Evolutionary conservation across 192 early-diverging fungal genomes (phyloP).

Genomic region (Chytriomyces sp.): DNA sequence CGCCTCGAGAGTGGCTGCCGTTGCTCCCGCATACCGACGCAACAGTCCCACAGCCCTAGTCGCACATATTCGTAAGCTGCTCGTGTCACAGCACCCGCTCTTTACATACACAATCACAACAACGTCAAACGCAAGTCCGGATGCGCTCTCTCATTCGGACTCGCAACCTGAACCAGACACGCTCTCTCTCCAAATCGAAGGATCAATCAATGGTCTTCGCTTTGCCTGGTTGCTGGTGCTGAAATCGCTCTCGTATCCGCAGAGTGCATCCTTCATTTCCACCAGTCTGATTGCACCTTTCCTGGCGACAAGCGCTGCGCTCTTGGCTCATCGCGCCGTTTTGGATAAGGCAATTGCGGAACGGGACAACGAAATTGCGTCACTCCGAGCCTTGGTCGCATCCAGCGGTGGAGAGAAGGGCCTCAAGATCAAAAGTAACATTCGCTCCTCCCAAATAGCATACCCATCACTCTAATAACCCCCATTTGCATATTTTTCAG

Average conservation of each 20-base stretch:
- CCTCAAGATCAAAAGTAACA: background rate
- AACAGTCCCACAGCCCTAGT: background rate
- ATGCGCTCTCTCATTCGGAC: no score
- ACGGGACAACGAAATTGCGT: background rate
- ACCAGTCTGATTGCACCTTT: background rate
- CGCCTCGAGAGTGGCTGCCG: background rate
- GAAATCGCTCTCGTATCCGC: background rate
- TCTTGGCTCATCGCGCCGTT: background rate
- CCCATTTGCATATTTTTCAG: background rate
- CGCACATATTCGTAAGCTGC: background rate
- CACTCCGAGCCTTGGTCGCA: background rate
- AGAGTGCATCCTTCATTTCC: background rate
- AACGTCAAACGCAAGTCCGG: no score
- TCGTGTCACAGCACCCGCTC: background rate
- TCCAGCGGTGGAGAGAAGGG: background rate
- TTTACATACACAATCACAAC: conserved; percentile 1
- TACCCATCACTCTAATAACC: no score
- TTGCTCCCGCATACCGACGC: background rate
- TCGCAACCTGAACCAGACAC: background rate
- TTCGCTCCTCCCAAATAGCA: background rate
- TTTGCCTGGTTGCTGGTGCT: background rate
- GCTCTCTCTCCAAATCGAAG: background rate
- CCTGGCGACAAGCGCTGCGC: background rate
- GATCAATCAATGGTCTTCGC: background rate
- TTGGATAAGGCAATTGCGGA: background rate